A percentile compares a stretch with the other conserved stretches of the same genome.
These are phyloP conservation scores for Cryptococcus sp. DNA, from an alignment of 1,284 basidiomycete species.

Conservation along the genomic window DNA sequence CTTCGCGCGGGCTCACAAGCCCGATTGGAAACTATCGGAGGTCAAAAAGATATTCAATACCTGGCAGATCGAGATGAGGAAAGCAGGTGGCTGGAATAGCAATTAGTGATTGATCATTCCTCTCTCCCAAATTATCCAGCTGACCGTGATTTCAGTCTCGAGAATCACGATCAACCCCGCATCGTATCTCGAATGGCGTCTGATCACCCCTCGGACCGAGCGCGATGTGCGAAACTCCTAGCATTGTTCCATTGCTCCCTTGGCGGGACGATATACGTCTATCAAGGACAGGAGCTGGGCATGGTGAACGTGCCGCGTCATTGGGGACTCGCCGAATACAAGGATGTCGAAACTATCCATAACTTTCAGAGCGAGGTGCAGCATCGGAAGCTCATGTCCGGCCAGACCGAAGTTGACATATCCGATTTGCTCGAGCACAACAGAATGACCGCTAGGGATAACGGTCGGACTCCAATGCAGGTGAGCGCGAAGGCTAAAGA, in stretches of 20 bases:
- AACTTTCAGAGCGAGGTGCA: constrained; percentile 45
- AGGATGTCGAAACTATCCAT: constrained; percentile 56
- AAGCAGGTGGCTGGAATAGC: too few relatives aligned
- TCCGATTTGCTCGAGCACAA: constrained; percentile 43
- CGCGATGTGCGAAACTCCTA: constrained; percentile 66
- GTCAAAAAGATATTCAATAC: constrained; percentile 62
- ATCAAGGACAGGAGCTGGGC: constrained; percentile 72
- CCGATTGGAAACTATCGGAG: constrained; percentile 61
- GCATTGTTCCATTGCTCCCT: constrained; percentile 65
- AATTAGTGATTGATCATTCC: too few relatives aligned
- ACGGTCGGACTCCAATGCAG: constrained; percentile 41
- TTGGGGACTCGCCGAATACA: constrained; percentile 72
- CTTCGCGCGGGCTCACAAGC: constrained; percentile 19
- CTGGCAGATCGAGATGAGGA: constrained; percentile 59
- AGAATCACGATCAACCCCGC: constrained; percentile 58
- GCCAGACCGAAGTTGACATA: constrained; percentile 44
- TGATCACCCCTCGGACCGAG: constrained; percentile 63
- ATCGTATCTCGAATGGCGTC: constrained; percentile 69
- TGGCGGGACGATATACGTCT: constrained; percentile 70
- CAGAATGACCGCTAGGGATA: constrained; percentile 49
- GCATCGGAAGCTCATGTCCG: constrained; percentile 39
- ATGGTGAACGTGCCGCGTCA: constrained; percentile 66
- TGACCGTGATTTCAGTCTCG: constrained; percentile 23
- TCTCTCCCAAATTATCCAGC: too few relatives aligned
- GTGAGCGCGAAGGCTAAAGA: constrained; percentile 14